Percentiles rank a stretch among this genome's conserved stretches.
Conservation (phyloP, 2,329 filamentous ascomycete species). For the Diaporthe ilicicola region DNA sequence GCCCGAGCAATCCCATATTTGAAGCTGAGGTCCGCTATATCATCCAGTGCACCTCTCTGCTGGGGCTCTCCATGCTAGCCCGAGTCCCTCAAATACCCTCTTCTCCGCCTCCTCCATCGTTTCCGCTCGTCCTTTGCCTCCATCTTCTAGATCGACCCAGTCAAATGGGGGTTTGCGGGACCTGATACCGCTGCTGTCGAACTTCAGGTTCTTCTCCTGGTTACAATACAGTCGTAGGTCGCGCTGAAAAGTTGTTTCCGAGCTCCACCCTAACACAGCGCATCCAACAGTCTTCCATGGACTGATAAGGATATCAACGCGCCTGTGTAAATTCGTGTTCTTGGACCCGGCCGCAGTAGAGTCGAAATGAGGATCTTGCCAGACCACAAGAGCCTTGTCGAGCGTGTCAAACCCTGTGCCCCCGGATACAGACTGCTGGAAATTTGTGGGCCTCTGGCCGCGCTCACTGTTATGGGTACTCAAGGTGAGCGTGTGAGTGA, state of each 20-base stretch:
- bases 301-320: conserved; percentile 91
- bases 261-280: conserved; percentile 87
- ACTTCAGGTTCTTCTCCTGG: conserved; percentile 77
- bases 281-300: conserved; percentile 92
- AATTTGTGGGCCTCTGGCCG: conserved; percentile 68
- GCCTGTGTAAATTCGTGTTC: conserved; percentile 79
- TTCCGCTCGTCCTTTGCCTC: conserved; percentile 57
- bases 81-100: conserved; percentile 81
- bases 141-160: conserved; percentile 77
- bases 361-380: conserved; percentile 74
- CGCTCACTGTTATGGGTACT: conserved; percentile 76
- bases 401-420: conserved; percentile 82
- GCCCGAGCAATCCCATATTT: background rate
- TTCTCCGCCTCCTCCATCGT: conserved; percentile 79
- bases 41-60: conserved; percentile 74
- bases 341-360: conserved; percentile 51
- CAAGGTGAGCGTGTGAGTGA: conserved; percentile 83
- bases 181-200: conserved; percentile 88
- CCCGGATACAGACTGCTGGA: conserved; percentile 51
- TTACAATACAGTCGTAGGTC: conserved; percentile 86
- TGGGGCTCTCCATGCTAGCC: conserved; percentile 72
- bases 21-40: conserved; percentile 32
- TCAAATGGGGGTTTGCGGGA: conserved; percentile 58
- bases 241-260: conserved; percentile 88
- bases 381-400: conserved; percentile 92